Evolutionary conservation across 106 monocot genomes (phyloP).

Genomic region (Acanthochlamys bracteata): DNA sequence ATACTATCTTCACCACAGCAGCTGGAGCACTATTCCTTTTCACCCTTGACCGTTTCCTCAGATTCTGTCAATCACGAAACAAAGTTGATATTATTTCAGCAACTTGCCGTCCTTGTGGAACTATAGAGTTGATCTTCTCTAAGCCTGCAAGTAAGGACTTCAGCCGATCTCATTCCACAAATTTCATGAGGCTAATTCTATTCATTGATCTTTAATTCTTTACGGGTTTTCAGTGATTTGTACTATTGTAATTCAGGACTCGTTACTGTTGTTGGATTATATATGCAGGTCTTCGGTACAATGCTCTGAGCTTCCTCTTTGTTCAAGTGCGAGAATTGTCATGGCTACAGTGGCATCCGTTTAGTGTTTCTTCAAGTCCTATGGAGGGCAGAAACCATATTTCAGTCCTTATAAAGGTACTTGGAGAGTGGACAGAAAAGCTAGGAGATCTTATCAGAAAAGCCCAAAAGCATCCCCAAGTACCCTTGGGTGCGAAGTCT

Average conservation of each 20-base stretch:
- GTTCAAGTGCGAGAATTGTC: constrained; percentile 79
- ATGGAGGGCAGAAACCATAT: constrained; percentile 68
- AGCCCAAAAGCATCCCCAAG: constrained; percentile 22
- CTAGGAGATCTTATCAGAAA: constrained; percentile 32
- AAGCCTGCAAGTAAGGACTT: constrained; percentile 66
- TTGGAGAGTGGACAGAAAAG: constrained; percentile 77
- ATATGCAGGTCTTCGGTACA: not conserved
- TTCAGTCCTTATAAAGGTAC: constrained; percentile 83
- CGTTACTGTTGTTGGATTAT: not conserved
- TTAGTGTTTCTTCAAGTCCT: constrained; percentile 94
- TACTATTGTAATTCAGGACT: too few relatives aligned
- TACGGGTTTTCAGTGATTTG: too few relatives aligned
- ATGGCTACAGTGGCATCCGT: constrained; percentile 90
- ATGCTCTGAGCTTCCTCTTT: too few relatives aligned
- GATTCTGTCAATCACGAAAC: constrained; percentile 74
- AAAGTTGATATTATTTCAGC: constrained; percentile 70
- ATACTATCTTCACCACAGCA: constrained; percentile 55
- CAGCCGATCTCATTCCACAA: too few relatives aligned
- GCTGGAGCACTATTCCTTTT: constrained; percentile 79
- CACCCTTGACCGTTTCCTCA: constrained; percentile 64
- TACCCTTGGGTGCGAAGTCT: not conserved
- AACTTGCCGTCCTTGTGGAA: constrained; percentile 77
- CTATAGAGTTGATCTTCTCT: constrained; percentile 64
- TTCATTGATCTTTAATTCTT: too few relatives aligned
- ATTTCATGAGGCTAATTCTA: too few relatives aligned